Evolutionary conservation across 2,329 filamentous ascomycete genomes (phyloP).

Genomic region (Ustulina deusta): DNA sequence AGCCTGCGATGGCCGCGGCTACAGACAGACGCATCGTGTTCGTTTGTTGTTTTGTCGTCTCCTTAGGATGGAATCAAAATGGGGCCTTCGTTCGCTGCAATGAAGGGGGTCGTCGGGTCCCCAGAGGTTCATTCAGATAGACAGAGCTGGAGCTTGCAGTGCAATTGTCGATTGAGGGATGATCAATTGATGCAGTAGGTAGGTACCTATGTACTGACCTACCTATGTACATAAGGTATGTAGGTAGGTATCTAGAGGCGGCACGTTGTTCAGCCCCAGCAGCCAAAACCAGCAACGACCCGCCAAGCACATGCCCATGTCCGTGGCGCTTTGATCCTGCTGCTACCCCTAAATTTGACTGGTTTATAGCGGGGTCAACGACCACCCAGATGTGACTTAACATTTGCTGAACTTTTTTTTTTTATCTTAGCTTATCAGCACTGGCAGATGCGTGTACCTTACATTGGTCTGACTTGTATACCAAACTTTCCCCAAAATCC

Average conservation of each 20-base stretch:
- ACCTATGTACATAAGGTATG: background rate
- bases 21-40: constrained; percentile 67
- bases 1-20: constrained; percentile 63
- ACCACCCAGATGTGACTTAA: background rate
- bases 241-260: too few species aligned
- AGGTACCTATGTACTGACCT: too few species aligned
- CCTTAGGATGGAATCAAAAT: background rate
- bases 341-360: constrained; percentile 11
- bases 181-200: constrained; percentile 11
- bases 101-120: background rate
- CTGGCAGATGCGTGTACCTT: background rate
- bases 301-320: background rate
- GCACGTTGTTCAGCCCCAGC: too few species aligned
- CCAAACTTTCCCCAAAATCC: background rate
- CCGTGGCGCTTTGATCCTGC: constrained; percentile 18
- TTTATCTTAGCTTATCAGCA: constrained; percentile 28
- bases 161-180: constrained; percentile 14
- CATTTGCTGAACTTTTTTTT: constrained; percentile 21
- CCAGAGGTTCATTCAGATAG: background rate
- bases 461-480: background rate
- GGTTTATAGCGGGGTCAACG: constrained; percentile 24
- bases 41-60: background rate
- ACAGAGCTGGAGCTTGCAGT: constrained; percentile 22
- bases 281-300: too few species aligned
- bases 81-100: constrained; percentile 5